These are phyloP conservation scores for Biancaea sappan DNA, from an alignment of 306 rosid species.

Conservation along the genomic window DNA sequence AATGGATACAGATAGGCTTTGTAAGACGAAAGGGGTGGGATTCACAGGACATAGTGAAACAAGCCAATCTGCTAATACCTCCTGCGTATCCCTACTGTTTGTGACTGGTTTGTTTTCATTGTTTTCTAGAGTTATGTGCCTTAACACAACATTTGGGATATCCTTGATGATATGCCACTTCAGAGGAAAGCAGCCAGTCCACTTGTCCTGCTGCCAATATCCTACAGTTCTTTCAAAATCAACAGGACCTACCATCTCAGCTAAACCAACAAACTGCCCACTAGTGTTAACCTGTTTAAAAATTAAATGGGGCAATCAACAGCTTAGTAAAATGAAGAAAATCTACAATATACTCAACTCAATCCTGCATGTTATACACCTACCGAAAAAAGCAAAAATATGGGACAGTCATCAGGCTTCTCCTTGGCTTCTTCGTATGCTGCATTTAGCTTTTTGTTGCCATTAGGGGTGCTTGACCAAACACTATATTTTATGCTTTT, in stretches of 20 bases:
- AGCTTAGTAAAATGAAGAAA: conserved; percentile 16
- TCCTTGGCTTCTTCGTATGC: conserved; percentile 55
- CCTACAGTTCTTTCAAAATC: conserved; percentile 45
- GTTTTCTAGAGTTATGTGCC: conserved; percentile 60
- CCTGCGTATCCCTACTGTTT: conserved; percentile 62
- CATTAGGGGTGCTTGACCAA: conserved; percentile 65
- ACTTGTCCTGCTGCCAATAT: conserved; percentile 64
- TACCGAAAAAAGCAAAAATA: conserved; percentile 57
- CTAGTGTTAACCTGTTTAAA: conserved; percentile 52
- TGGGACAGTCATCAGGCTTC: conserved; percentile 49
- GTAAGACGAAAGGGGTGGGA: neutral
- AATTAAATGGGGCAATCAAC: neutral
- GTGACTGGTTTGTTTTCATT: conserved; percentile 62
- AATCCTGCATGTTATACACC: conserved; percentile 20
- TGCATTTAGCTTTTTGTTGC: conserved; percentile 49
- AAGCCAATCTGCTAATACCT: conserved; percentile 42
- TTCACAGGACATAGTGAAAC: conserved; percentile 3
- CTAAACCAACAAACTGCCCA: conserved; percentile 62
- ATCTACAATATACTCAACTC: neutral
- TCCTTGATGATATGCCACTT: conserved; percentile 65
- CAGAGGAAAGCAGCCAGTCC: conserved; percentile 62
- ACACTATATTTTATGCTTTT: conserved; percentile 57
- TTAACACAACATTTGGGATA: conserved; percentile 45
- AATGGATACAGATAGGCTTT: conserved; percentile 5
- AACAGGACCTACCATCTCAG: conserved; percentile 58